phyloP scores from a whole-genome alignment of 176 grass and related monocot genomes.

The Lolium rigidum region DNA sequence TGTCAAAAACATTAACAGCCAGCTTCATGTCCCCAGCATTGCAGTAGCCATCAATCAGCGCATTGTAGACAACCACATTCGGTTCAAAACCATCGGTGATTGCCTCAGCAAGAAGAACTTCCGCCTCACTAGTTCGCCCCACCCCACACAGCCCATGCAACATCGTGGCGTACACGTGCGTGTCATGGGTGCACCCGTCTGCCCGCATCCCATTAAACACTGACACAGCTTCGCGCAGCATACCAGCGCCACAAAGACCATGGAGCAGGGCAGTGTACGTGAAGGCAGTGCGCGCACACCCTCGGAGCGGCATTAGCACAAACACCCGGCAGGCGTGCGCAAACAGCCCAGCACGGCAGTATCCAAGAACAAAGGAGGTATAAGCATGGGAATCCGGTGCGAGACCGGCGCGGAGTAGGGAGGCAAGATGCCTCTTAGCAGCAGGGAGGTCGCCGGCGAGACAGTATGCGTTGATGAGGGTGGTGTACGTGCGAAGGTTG shows the following conservation, averaged over 20 bases:
- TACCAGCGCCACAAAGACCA: slow-evolving; percentile 59
- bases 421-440: slow-evolving; percentile 69
- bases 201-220: slow-evolving; percentile 60
- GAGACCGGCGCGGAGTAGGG: slow-evolving; percentile 58
- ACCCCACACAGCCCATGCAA: slow-evolving; percentile 76
- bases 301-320: slow-evolving; percentile 85
- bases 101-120: slow-evolving; percentile 63
- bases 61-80: slow-evolving; percentile 82
- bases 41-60: slow-evolving; percentile 84
- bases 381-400: slow-evolving; percentile 71
- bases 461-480: slow-evolving; percentile 85
- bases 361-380: slow-evolving; percentile 78
- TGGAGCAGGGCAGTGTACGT: slow-evolving; percentile 74
- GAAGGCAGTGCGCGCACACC: slow-evolving; percentile 60
- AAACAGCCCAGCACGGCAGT: slow-evolving; percentile 62
- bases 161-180: slow-evolving; percentile 66
- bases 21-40: slow-evolving; percentile 58
- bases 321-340: slow-evolving; percentile 68
- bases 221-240: slow-evolving; percentile 59
- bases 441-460: slow-evolving; percentile 64
- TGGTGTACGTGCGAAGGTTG: slow-evolving; percentile 76
- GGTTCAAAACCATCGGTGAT: slow-evolving; percentile 55
- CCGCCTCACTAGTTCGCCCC: slow-evolving; percentile 61
- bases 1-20: slow-evolving; percentile 53
- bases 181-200: slow-evolving; percentile 54